These are phyloP conservation scores for Aspergillus fumigatus DNA, from an alignment of 2,329 filamentous ascomycete genomes.

Conservation along the genomic window DNA sequence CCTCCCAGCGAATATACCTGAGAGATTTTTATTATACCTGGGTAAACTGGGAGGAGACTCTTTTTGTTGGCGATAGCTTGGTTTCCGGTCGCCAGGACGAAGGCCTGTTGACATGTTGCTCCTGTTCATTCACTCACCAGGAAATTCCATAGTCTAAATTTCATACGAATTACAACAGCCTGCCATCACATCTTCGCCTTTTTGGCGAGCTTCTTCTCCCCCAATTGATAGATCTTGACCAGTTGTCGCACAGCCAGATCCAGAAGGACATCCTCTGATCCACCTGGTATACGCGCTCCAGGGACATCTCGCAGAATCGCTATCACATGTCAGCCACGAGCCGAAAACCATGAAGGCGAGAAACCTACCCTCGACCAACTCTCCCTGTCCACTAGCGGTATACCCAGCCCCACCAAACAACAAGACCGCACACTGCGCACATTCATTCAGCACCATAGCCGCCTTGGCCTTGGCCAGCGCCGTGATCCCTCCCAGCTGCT, in stretches of 20 bases:
- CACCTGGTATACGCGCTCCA: conserved; percentile 60
- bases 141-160: not conserved
- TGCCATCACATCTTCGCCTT: conserved; percentile 24
- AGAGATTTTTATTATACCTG: no score
- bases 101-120: no score
- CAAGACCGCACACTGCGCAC: conserved; percentile 63
- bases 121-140: no score
- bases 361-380: conserved; percentile 63
- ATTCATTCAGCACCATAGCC: conserved; percentile 67
- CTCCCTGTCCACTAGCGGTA: conserved; percentile 65
- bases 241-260: conserved; percentile 66
- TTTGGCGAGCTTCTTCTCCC: conserved; percentile 28
- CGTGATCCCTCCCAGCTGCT: conserved; percentile 64
- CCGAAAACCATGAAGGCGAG: conserved; percentile 2
- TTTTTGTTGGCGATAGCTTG: no score
- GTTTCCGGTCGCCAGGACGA: no score
- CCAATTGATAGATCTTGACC: conserved; percentile 58
- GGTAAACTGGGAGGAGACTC: no score
- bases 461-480: conserved; percentile 69
- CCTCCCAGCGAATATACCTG: no score
- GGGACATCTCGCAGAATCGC: conserved; percentile 62
- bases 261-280: conserved; percentile 68
- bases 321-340: conserved; percentile 31
- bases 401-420: conserved; percentile 72
- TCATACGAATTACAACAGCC: not conserved